Evolutionary conservation across 495 filamentous ascomycete genomes (phyloP).

Genomic region (Neurospora discreta): DNA sequence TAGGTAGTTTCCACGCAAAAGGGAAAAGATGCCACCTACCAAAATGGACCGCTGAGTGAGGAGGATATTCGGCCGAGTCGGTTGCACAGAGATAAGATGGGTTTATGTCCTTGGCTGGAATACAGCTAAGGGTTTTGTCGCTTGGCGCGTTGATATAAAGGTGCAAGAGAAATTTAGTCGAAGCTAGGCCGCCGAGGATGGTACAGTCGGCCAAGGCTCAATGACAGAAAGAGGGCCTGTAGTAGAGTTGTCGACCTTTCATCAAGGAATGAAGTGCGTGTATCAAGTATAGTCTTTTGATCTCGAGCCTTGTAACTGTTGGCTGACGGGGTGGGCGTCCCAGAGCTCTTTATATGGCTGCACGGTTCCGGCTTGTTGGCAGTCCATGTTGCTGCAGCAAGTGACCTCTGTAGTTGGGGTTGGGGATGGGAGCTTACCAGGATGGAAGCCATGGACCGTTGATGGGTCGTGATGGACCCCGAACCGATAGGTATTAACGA

Average conservation of each 20-base stretch:
- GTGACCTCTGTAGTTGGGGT: background rate
- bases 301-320: background rate
- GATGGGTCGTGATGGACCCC: background rate
- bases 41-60: background rate
- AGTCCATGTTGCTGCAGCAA: background rate
- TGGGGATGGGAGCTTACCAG: background rate
- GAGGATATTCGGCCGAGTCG: background rate
- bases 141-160: slow-evolving; percentile 2
- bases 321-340: background rate
- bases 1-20: background rate
- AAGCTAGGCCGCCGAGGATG: background rate
- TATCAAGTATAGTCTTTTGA: background rate
- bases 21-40: background rate
- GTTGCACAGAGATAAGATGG: slow-evolving; percentile 20
- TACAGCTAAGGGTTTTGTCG: background rate
- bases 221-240: background rate
- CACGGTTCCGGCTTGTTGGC: background rate
- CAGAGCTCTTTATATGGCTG: background rate
- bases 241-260: background rate
- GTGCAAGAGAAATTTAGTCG: background rate
- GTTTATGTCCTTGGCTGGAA: slow-evolving; percentile 14
- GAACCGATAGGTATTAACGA: background rate
- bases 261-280: background rate
- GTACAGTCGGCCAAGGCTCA: background rate
- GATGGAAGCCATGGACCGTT: background rate